These are phyloP conservation scores for Pythium biforme DNA, from an alignment of 352 stramenopile genomes.

Conservation along the genomic window DNA sequence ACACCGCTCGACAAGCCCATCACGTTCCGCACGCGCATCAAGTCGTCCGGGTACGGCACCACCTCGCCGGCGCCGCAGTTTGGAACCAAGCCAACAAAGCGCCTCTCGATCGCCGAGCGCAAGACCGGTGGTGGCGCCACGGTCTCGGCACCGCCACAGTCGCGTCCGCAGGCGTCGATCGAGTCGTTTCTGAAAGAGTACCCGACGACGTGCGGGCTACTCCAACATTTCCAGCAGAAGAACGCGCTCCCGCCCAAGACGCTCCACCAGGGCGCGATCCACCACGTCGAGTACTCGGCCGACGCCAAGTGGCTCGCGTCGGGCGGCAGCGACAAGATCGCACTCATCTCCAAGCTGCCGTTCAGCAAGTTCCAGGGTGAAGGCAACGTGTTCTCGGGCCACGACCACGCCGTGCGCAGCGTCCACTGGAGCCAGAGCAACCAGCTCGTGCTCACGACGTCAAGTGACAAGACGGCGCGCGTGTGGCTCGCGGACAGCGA, in stretches of 20 bases:
- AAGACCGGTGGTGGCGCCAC: conserved; percentile 23
- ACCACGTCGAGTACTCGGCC: conserved; percentile 74
- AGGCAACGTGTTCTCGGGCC: conserved; percentile 63
- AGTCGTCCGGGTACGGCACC: conserved; percentile 80
- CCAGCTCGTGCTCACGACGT: conserved; percentile 64
- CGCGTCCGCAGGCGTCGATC: conserved; percentile 20
- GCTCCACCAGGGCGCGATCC: conserved; percentile 67
- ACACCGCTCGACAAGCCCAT: conserved; percentile 67
- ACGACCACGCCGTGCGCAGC: conserved; percentile 58
- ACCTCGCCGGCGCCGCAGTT: conserved; percentile 10
- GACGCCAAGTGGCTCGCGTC: conserved; percentile 76
- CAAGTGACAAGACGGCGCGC: conserved; percentile 62
- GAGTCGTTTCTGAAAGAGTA: conserved; percentile 69
- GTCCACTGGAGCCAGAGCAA: conserved; percentile 82
- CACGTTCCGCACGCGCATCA: conserved; percentile 77
- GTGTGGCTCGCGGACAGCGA: conserved; percentile 70
- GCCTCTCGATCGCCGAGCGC: conserved; percentile 28
- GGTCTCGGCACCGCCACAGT: neutral
- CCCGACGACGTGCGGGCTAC: conserved; percentile 47
- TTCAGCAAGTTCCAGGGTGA: conserved; percentile 70
- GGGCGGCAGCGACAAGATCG: conserved; percentile 59
- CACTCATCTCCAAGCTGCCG: conserved; percentile 63
- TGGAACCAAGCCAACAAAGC: conserved; percentile 21
- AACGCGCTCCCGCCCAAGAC: conserved; percentile 48
- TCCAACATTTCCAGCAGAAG: conserved; percentile 63